Base-by-base conservation (phyloP, 169 alveolate species). In the Plasmodium coatneyi region DNA sequence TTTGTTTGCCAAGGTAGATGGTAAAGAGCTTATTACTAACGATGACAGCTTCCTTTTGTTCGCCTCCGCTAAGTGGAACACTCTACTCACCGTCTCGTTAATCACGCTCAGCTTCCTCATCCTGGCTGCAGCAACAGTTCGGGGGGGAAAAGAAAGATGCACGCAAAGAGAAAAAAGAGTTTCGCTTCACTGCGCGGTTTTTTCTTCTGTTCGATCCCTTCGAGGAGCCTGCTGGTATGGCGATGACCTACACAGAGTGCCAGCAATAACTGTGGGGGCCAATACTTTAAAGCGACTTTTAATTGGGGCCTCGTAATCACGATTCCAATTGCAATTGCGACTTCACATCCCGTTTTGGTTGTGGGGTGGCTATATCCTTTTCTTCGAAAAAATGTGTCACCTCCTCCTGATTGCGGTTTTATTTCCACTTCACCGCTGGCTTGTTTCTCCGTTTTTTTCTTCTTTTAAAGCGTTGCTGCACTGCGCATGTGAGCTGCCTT, bases 51-150 rank as follows among this genome's bases (percentile, higher is more conserved):
- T 28, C 5, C 34, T 19, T 7, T 3, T 66, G 41, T 28, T 66
- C 39, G 36, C 76, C 36, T 66, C 6, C 76, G 6, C 36, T 66
- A 66, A 22, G 39, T 66, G 76, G 41, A 22, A 32, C 39, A 66
- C 36, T 32, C n/a, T 7, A 66, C 36, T 22, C 41, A 66, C 28
- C 5, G 76, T 66, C 76, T 66, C 76, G 41, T 66, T 66, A 22
- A 66, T 66, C 76, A 28, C 30, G n/a, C 36, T 66, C 76, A 66
- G 19, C 36, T 66, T 66, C 76, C 76, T 66, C 76, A 66, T 66
- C n/a, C 39, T 25, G 41, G 30, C 4, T 66, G 76, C 41, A 25
- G 34, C 74, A 43, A 3, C 4, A 2, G 54, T 16, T 16, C 7
- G 43, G 43, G 43, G 7, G 43, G 43, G 9, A 6, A 36, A 36